Conservation (phyloP, 805 yeast genomes). For the Kodamaea lidongshanica region DNA sequence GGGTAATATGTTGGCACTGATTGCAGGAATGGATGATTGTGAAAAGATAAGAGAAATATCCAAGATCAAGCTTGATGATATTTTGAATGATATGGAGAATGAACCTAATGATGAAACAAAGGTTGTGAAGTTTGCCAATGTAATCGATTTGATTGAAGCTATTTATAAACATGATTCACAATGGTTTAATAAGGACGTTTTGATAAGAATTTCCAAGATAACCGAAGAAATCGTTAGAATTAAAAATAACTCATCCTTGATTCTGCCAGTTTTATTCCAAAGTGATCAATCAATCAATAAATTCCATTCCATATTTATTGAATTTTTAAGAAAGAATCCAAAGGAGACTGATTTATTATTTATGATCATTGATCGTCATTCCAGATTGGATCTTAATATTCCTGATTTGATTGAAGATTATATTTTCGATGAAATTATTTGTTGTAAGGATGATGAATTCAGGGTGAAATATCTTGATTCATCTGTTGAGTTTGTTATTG, state of each 20-base stretch:
- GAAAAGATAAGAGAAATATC: slow-evolving; percentile 51
- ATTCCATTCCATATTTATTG: slow-evolving; percentile 42
- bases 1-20: slow-evolving; percentile 63
- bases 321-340: slow-evolving; percentile 21
- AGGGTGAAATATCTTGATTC: slow-evolving; percentile 48
- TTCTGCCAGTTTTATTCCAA: slow-evolving; percentile 62
- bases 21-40: slow-evolving; percentile 52
- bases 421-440: slow-evolving; percentile 51
- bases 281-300: slow-evolving; percentile 62
- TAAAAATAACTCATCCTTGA: slow-evolving; percentile 37
- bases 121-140: slow-evolving; percentile 64
- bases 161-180: slow-evolving; percentile 43
- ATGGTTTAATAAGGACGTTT: slow-evolving; percentile 51
- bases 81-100: slow-evolving; percentile 42
- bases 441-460: slow-evolving; percentile 38
- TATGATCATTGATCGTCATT: slow-evolving; percentile 28
- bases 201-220: slow-evolving; percentile 38
- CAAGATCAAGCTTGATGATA: slow-evolving; percentile 44
- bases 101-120: slow-evolving; percentile 50
- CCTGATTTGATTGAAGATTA: slow-evolving; percentile 49
- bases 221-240: slow-evolving; percentile 40
- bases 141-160: slow-evolving; percentile 58
- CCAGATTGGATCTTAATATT: slow-evolving; percentile 41
- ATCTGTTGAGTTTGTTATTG: slow-evolving; percentile 44
- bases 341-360: slow-evolving; percentile 25